Conservation (phyloP, 1,139 yeast species). For the Magnusiomyces tetraspermus region DNA sequence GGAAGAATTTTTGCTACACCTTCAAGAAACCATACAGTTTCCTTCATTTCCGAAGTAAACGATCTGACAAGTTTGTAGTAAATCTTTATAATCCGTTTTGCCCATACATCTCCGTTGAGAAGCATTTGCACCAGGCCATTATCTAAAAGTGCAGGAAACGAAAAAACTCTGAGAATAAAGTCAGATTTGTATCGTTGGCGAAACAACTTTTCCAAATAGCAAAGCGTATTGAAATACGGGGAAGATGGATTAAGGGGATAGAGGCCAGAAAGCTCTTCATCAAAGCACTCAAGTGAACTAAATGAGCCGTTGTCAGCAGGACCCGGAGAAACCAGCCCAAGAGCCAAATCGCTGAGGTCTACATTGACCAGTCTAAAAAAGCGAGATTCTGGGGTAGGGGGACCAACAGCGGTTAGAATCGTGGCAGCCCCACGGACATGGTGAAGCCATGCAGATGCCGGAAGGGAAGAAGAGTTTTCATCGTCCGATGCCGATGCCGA, state of each 20-base stretch:
- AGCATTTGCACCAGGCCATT: slow-evolving; percentile 63
- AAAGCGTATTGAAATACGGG: slow-evolving; percentile 77
- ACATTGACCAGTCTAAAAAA: slow-evolving; percentile 37
- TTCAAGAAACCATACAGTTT: slow-evolving; percentile 86
- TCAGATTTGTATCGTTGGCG: slow-evolving; percentile 72
- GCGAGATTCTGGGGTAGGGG: slow-evolving; percentile 58
- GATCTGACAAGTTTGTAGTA: slow-evolving; percentile 74
- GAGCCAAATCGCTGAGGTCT: slow-evolving; percentile 63
- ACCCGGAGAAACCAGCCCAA: slow-evolving; percentile 13
- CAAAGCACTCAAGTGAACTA: slow-evolving; percentile 65
- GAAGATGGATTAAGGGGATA: slow-evolving; percentile 78
- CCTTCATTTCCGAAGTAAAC: slow-evolving; percentile 79
- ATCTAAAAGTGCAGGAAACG: slow-evolving; percentile 87
- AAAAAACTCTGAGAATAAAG: slow-evolving; percentile 77
- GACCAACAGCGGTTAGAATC: slow-evolving; percentile 89
- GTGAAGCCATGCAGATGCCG: slow-evolving; percentile 94
- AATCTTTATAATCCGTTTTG: slow-evolving; percentile 83
- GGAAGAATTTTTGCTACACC: slow-evolving; percentile 75
- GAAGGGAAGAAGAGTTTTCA: slow-evolving; percentile 41
- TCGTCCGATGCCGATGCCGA: slow-evolving; percentile 44
- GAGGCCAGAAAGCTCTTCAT: slow-evolving; percentile 70
- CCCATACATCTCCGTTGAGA: slow-evolving; percentile 74
- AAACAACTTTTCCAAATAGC: slow-evolving; percentile 75
- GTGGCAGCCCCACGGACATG: slow-evolving; percentile 97
- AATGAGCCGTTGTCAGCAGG: not conserved